Percentiles rank a stretch among this genome's conserved stretches.
Conservation (phyloP, 345 rosid genomes). For the Turritis glabra region DNA sequence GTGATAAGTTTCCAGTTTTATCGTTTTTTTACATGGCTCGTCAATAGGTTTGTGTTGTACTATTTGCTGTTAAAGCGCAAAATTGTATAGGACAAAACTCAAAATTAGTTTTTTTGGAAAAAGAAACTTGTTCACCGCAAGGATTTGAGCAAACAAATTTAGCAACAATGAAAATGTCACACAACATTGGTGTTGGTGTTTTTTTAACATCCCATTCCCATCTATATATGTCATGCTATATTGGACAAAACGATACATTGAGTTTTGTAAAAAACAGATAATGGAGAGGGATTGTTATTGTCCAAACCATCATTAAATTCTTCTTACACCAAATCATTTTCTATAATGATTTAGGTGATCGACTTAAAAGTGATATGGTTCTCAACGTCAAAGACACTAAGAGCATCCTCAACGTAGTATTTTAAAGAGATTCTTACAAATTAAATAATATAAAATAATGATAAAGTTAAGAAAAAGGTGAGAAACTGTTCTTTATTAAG, state of each 20-base stretch:
- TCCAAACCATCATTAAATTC: background rate
- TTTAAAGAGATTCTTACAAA: no score
- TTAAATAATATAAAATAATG: no score
- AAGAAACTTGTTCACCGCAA: background rate
- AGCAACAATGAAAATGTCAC: background rate
- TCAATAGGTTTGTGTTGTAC: background rate
- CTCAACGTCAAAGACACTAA: no score
- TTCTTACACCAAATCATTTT: background rate
- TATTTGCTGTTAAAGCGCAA: background rate
- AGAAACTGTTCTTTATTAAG: no score
- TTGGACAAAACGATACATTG: background rate
- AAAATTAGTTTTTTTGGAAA: background rate
- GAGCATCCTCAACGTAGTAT: no score
- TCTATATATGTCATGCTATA: background rate
- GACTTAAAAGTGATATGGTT: background rate
- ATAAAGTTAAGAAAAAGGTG: no score
- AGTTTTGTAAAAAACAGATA: background rate
- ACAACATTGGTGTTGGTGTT: background rate
- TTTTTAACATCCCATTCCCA: background rate
- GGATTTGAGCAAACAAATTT: background rate
- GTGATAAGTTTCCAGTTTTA: conserved; percentile 1
- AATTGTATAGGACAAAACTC: background rate
- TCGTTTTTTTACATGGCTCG: background rate
- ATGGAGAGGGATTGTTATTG: background rate
- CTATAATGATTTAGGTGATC: background rate